phyloP scores from a whole-genome alignment of 2,329 filamentous ascomycete species.

The Orbilia quercus region DNA sequence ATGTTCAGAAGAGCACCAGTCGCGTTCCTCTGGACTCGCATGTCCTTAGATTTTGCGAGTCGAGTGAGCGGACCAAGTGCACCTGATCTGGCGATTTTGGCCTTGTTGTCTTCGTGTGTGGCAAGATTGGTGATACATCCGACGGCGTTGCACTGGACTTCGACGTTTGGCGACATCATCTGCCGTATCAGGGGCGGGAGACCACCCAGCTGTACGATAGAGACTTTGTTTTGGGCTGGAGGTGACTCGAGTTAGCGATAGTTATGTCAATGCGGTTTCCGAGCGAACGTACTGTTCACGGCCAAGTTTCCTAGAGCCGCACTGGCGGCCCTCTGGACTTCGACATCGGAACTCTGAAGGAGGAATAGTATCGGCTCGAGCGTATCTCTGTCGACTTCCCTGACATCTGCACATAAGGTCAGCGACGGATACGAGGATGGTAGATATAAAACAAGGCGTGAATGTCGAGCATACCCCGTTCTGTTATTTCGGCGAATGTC shows the following conservation, averaged over 20 bases:
- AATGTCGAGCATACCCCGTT: constrained; percentile 76
- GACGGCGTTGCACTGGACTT: constrained; percentile 98
- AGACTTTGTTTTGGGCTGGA: constrained; percentile 95
- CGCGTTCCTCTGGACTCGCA: constrained; percentile 97
- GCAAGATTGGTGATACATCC: constrained; percentile 98
- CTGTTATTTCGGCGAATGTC: constrained; percentile 98
- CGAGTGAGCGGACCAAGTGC: constrained; percentile 90
- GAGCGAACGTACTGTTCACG: constrained; percentile 81
- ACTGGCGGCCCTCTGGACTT: constrained; percentile 95
- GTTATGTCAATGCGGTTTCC: constrained; percentile 40
- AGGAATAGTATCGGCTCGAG: constrained; percentile 96
- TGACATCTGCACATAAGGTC: constrained; percentile 76
- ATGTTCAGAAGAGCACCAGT: constrained; percentile 97
- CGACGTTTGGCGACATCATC: constrained; percentile 97
- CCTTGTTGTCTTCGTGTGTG: constrained; percentile 99
- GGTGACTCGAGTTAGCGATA: constrained; percentile 64
- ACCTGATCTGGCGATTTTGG: constrained; percentile 95
- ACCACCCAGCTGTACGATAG: constrained; percentile 92
- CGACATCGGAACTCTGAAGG: constrained; percentile 92
- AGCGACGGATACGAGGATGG: neutral
- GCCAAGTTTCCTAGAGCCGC: constrained; percentile 95
- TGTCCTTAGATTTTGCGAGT: constrained; percentile 95
- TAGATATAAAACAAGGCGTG: neutral
- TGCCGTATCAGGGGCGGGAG: constrained; percentile 92
- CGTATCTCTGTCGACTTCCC: constrained; percentile 93